phyloP scores from a whole-genome alignment of 208 protist genomes.

The Lotmaria passim region DNA sequence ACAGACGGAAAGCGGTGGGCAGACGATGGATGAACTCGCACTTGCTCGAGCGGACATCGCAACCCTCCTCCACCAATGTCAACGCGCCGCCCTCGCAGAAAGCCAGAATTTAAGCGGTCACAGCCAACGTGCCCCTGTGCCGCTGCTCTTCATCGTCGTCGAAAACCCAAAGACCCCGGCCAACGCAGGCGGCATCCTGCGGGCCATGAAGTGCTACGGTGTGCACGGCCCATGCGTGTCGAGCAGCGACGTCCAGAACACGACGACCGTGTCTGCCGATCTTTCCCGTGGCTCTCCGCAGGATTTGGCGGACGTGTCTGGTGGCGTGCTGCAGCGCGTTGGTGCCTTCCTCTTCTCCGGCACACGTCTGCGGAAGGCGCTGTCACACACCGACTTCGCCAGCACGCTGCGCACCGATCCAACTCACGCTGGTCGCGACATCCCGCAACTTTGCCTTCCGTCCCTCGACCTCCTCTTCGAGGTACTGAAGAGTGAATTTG shows the following conservation, averaged over 20 bases:
- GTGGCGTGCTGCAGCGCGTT: slow-evolving; percentile 5
- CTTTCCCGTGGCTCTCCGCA: background rate
- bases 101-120: background rate
- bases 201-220: slow-evolving; percentile 60
- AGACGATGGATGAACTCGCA: background rate
- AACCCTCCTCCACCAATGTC: slow-evolving; percentile 13
- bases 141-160: slow-evolving; percentile 59
- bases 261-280: background rate
- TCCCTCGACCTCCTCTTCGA: slow-evolving; percentile 49
- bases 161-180: slow-evolving; percentile 77
- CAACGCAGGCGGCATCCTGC: slow-evolving; percentile 70
- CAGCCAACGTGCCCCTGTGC: slow-evolving; percentile 1
- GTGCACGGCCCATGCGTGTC: slow-evolving; percentile 11
- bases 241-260: slow-evolving; percentile 3
- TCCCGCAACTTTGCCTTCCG: slow-evolving; percentile 44
- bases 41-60: background rate
- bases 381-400: slow-evolving; percentile 28
- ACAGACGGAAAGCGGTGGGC: background rate
- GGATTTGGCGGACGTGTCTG: background rate
- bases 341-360: slow-evolving; percentile 63
- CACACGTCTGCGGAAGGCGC: slow-evolving; percentile 48
- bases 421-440: slow-evolving; percentile 35
- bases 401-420: slow-evolving; percentile 47
- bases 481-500: slow-evolving; percentile 28
- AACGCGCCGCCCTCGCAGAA: slow-evolving; percentile 2